Conservation (phyloP, 2,329 filamentous ascomycete genomes). For the Ophiostoma ulmi region DNA sequence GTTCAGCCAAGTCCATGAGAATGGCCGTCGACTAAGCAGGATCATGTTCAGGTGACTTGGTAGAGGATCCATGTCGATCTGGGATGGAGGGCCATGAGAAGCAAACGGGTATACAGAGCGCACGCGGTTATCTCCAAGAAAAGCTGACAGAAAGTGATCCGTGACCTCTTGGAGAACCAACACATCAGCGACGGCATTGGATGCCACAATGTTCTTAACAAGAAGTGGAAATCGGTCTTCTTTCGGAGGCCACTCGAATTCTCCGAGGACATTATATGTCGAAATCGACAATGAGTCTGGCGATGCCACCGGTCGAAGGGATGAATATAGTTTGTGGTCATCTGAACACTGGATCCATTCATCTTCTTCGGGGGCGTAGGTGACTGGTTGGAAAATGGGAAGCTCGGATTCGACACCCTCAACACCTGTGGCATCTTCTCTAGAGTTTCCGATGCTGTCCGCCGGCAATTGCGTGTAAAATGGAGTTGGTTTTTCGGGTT, state of each 20-base stretch:
- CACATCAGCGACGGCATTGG: constrained; percentile 42
- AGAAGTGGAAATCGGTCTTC: constrained; percentile 41
- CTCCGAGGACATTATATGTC: constrained; percentile 51
- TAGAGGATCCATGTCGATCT: constrained; percentile 49
- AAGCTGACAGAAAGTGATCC: constrained; percentile 54
- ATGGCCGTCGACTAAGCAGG: constrained; percentile 51
- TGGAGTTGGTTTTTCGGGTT: constrained; percentile 27
- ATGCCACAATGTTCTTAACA: constrained; percentile 42
- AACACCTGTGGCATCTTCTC: not conserved
- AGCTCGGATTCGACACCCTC: constrained; percentile 16
- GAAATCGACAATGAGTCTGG: constrained; percentile 36
- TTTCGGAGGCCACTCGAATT: constrained; percentile 45
- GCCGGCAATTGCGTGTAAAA: constrained; percentile 28
- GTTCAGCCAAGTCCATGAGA: constrained; percentile 52
- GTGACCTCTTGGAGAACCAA: constrained; percentile 59
- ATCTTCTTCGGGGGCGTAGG: constrained; percentile 21
- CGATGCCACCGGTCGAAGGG: not conserved
- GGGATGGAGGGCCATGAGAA: constrained; percentile 53
- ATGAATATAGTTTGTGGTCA: constrained; percentile 19
- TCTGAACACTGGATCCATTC: constrained; percentile 22
- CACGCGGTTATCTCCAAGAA: constrained; percentile 46
- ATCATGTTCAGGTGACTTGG: constrained; percentile 58
- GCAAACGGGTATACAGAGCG: constrained; percentile 48
- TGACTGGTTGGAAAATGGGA: constrained; percentile 17
- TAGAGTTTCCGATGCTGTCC: not conserved